Base-by-base conservation (phyloP, 176 grass and related monocot genomes). In the Musa acuminata region DNA sequence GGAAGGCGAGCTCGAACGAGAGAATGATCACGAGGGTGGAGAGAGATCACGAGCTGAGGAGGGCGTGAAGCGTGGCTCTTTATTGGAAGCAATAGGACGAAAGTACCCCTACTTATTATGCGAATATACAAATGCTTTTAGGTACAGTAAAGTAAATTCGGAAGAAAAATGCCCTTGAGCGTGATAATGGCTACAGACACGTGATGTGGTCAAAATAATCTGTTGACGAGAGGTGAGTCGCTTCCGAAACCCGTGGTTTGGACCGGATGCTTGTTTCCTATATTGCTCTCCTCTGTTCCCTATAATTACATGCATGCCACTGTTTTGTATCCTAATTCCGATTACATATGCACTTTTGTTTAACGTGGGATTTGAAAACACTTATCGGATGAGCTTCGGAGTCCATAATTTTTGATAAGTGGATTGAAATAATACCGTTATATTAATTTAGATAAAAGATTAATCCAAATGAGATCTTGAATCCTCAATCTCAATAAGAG, bases 1-100 rank as follows among this genome's bases (percentile, higher is more conserved):
- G 52, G 66, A 29, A 70, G 35, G 25, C 57, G 50, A 60, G 66
- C 52, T 71, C 64, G 49, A 77, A 58, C 21, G 43, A 57, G 59
- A 24, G 52, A 55, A 11, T 43, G 72, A 73, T 73, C 52, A 73
- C 71, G 72, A 77, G 43, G 2, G 52, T 16, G 19, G 57, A 24
- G 9, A 58, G 58, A 16, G 55, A 62, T 63, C 58, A 76, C 53
- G 72, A 48, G 59, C 27, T 13, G 43, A 16, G 73, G 51, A 75
- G 25, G 27, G 9, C 16, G 53, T 52, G 62, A 51, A 14, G 43
- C 16, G 12, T 52, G 50, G 19, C 19, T 53, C 74, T 62, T 76
- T 62, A 73, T 22, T 80, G 20, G 48, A 80, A 13, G 1, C 9
- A 20, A 7, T 9, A 49, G 66, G 66, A 69, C 66, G 1, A 48